Base-by-base conservation (phyloP, 2,329 filamentous ascomycete species). In the Phialophora verrucosa region DNA sequence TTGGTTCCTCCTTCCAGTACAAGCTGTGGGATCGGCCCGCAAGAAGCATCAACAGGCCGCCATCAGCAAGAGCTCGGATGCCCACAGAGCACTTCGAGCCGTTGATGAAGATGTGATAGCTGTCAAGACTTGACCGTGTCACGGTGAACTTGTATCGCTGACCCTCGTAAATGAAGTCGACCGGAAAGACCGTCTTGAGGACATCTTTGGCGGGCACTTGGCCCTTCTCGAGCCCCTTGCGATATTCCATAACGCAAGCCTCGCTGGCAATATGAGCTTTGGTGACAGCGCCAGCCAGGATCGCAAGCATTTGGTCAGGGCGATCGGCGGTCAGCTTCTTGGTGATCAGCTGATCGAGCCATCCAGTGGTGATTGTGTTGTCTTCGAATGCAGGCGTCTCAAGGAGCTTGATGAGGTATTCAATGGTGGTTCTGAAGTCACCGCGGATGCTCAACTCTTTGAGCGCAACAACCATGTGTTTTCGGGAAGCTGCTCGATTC, bases 371-470 rank as follows among this genome's bases (percentile, higher is more conserved):
- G 78, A 99, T 99, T 72, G 95, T 99, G 84, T 99, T 99, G 68
- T 96, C 93, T 82, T 98, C 94, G 77, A 99, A 99, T 66, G 93
- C 95, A 70, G 96, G 94, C 0, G 96, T 99, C 82, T 99, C 95
- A 54, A 99, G 87, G 71, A 99, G 88, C 85, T 99, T 99, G 82
- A 99, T 98, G 71, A 99, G 87, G 78, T 99, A 99, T 80, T 99
- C 95, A 63, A 99, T 94, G 0, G 95, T 99, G 62, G 95, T 99
- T 77, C 93, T 88, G 87, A 99, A 99, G 79, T 99, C 95, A 86
- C 95, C 95, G 82, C 95, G 95, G 84, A 99, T 99, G 83, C 94
- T 99, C 81, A 99, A 82, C 82, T 99, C 95, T 85, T 99, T 99
- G 77, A 99, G 83, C 17, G 95, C 95, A 73, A 99, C 91, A 73